A percentile compares a stretch with the other conserved stretches of the same genome.
Evolutionary conservation across 2,329 filamentous ascomycete genomes (phyloP).

Genomic region (Mycosphaerella arachidis): DNA sequence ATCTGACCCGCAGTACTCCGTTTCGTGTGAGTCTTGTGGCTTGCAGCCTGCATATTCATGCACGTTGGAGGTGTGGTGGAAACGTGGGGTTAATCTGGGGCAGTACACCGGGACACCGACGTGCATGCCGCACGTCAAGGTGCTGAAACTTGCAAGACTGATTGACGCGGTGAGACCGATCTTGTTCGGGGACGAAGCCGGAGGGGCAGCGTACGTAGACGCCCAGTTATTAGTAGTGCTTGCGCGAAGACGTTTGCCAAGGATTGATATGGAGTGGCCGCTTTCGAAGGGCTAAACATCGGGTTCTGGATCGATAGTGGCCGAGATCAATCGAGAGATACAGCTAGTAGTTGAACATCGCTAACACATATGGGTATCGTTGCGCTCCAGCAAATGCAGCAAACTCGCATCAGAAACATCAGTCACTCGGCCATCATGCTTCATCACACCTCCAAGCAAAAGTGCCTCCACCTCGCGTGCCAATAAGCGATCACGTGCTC

Average conservation of each 20-base stretch:
- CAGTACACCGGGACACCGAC: not conserved
- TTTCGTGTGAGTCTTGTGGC: not conserved
- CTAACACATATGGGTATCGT: slow-evolving; percentile 15
- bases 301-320: not conserved
- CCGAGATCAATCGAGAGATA: not conserved
- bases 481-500: not conserved
- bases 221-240: not conserved
- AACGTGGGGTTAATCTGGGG: slow-evolving; percentile 1
- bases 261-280: not conserved
- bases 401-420: slow-evolving; percentile 11
- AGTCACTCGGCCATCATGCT: slow-evolving; percentile 7
- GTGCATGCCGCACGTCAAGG: not conserved
- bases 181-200: slow-evolving; percentile 3
- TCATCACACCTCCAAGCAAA: not conserved
- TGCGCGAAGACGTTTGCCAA: not conserved
- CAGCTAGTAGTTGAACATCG: not conserved
- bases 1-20: not conserved
- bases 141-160: not conserved
- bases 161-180: not conserved
- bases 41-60: not conserved
- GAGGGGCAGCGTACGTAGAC: not conserved
- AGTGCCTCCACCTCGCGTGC: not conserved
- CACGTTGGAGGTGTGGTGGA: not conserved
- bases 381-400: slow-evolving; percentile 17
- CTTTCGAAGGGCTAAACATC: not conserved